Evolutionary conservation across 1,284 basidiomycete species (phyloP), one percentile per base, ranked within the genome.

Genomic region (Peniophora sp.): DNA sequence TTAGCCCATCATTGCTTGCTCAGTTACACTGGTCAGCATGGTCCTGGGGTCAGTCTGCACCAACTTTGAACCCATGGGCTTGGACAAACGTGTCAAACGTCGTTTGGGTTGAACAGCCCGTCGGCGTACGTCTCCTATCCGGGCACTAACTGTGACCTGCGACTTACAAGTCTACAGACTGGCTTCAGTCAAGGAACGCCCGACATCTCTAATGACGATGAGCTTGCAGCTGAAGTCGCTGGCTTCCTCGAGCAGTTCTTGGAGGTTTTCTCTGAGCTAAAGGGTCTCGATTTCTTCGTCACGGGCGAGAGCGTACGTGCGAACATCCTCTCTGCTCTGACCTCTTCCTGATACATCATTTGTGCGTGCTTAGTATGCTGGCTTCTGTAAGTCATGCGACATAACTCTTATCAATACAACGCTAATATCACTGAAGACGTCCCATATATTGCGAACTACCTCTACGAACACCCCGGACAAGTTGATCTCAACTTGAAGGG

Each of bases 11-110:
- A n/a, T n/a, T n/a, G 44, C 23, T 20, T 23, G 25, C 12, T 45
- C 44, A 49, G 44, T 24, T 47, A 36, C 14, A 46, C 16, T 45
- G 8, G 51, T n/a, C 24, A 78, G 75, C 74, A 19, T 79, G 76
- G 77, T 74, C 73, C 14, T 79, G 75, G 76, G 77, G 78, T 32
- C 78, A 79, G 59, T 57, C 76, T 1, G 69, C 66, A 52, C 76
- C 77, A 17, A 77, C 73, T 6, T 68, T 65, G 1, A 68, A 68
- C 43, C 63, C 54, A 8, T 68, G 57, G 56, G 62, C 62, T 22
- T 78, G 73, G 73, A 70, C 69, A 3, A 73, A 74, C 52, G 58
- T 75, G 46, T 63, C 69, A 3, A 71, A 72, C 52, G 65, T 75
- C 22, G 61, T 77, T 5, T 77, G 68, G 67, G 67, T 77, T 3